These are phyloP conservation scores for Cryptosporidium sp. DNA, from an alignment of 169 alveolate species.

Conservation along the genomic window DNA sequence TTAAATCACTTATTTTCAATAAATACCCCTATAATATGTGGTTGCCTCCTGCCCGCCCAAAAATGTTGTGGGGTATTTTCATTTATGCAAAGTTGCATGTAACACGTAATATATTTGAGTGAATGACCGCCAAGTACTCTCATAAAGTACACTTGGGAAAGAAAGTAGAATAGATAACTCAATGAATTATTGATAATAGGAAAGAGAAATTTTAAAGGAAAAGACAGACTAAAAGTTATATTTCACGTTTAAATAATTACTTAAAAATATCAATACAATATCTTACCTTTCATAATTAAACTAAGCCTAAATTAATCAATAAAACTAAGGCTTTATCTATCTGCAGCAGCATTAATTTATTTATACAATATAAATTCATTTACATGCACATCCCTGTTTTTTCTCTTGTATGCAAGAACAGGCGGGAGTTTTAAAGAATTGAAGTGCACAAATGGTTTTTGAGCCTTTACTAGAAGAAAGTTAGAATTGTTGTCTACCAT, in stretches of 20 bases:
- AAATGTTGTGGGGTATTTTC: constrained; percentile 31
- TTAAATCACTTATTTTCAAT: not conserved
- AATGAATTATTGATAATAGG: not conserved
- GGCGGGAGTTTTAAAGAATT: not conserved
- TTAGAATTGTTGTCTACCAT: constrained; percentile 16
- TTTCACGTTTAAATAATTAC: not conserved
- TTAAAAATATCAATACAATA: not conserved
- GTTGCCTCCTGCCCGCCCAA: constrained; percentile 10
- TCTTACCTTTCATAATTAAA: not conserved
- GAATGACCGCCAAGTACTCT: not conserved
- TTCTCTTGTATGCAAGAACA: not conserved
- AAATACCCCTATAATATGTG: constrained; percentile 11
- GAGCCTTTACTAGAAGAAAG: not conserved
- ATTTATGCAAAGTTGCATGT: constrained; percentile 26
- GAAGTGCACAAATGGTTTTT: too few species aligned
- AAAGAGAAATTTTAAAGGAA: not conserved
- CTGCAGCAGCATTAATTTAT: constrained; percentile 9
- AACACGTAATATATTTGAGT: not conserved
- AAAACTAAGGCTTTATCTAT: constrained; percentile 12
- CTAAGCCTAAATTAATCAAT: not conserved
- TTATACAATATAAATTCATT: constrained; percentile 17
- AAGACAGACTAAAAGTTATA: not conserved
- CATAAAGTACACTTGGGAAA: too few species aligned
- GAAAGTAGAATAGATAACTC: too few species aligned
- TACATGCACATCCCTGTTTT: not conserved